A percentile compares a stretch with the other conserved stretches of the same genome.
Evolutionary conservation across 257 asterid species (phyloP).

Genomic region (Echium plantagineum): DNA sequence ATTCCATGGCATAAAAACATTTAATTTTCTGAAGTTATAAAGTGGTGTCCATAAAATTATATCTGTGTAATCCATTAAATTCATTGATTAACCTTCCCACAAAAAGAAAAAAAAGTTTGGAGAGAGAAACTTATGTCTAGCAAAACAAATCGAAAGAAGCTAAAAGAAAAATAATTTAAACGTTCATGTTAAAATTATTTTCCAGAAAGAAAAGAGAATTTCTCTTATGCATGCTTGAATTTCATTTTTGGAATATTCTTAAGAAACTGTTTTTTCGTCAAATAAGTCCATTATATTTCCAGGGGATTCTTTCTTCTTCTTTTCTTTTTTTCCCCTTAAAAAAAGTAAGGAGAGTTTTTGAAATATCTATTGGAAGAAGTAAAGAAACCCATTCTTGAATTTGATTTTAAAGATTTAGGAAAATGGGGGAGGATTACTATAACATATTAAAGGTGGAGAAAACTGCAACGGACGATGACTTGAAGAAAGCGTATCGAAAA

Average conservation of each 20-base stretch:
- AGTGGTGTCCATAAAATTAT: too few relatives aligned
- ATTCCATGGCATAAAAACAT: too few relatives aligned
- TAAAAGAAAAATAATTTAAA: too few relatives aligned
- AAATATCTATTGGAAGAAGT: neutral
- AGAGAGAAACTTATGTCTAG: too few relatives aligned
- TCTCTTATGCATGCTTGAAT: neutral
- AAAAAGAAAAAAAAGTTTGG: too few relatives aligned
- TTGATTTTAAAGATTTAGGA: neutral
- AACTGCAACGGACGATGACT: slow-evolving; percentile 79
- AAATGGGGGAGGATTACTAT: slow-evolving; percentile 78
- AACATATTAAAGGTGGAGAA: slow-evolving; percentile 49
- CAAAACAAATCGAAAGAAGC: too few relatives aligned
- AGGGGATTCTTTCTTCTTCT: neutral
- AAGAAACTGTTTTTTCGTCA: neutral
- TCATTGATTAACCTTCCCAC: too few relatives aligned
- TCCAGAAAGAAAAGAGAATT: too few relatives aligned
- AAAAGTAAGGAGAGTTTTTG: too few relatives aligned
- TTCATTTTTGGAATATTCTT: neutral
- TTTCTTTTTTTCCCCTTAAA: neutral
- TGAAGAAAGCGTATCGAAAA: slow-evolving; percentile 72
- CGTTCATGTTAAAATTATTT: neutral
- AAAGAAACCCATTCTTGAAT: neutral
- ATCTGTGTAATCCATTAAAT: too few relatives aligned
- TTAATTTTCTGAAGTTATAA: too few relatives aligned
- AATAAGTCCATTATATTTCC: neutral